These are phyloP conservation scores for Fraxinus velutina DNA, from an alignment of 305 asterid genomes.

Conservation along the genomic window DNA sequence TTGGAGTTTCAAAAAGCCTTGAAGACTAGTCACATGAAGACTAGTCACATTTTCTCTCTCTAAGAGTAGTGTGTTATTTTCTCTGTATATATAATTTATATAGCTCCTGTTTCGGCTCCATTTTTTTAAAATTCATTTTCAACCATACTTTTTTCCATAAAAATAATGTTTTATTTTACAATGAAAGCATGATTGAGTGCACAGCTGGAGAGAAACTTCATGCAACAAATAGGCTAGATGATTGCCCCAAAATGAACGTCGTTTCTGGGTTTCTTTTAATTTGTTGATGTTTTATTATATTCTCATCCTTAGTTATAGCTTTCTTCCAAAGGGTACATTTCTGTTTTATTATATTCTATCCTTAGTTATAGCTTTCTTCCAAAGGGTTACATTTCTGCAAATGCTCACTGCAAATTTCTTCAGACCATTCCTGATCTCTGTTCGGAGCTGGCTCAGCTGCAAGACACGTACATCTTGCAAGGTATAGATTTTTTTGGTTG, in stretches of 20 bases:
- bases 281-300: background rate
- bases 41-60: no score
- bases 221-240: background rate
- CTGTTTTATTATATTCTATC: background rate
- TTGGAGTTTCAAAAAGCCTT: background rate
- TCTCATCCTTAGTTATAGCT: background rate
- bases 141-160: no score
- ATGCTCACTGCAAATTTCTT: slow-evolving; percentile 27
- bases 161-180: background rate
- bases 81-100: no score
- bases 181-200: background rate
- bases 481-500: slow-evolving; percentile 41
- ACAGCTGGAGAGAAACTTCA: background rate
- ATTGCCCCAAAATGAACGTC: background rate
- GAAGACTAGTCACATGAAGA: background rate
- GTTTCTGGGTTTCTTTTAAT: background rate
- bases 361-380: background rate
- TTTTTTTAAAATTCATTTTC: no score
- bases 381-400: background rate
- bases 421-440: slow-evolving; percentile 94
- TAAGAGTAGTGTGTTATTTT: no score
- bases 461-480: slow-evolving; percentile 94
- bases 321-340: background rate
- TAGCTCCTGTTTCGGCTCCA: no score
- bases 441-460: slow-evolving; percentile 96